Evolutionary conservation across 805 yeast genomes (phyloP).

Genomic region (Suhomyces sp.): DNA sequence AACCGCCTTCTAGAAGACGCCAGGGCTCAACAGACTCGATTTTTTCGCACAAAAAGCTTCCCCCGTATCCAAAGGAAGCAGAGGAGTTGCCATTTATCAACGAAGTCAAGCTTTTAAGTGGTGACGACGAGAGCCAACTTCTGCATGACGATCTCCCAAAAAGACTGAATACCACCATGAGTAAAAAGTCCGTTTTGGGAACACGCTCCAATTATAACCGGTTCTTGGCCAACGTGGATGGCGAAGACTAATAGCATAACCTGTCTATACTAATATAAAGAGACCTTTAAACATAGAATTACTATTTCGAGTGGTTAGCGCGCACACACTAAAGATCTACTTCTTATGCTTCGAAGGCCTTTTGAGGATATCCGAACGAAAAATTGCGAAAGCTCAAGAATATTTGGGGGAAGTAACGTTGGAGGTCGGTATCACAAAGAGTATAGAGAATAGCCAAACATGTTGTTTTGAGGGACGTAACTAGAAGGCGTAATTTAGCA

Average conservation of each 20-base stretch:
- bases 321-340: too few relatives aligned
- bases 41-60: conserved; percentile 14
- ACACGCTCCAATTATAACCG: conserved; percentile 38
- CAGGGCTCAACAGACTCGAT: conserved; percentile 6
- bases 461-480: too few relatives aligned
- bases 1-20: background rate
- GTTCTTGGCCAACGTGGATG: conserved; percentile 32
- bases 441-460: too few relatives aligned
- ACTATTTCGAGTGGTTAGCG: too few relatives aligned
- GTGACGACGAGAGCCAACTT: conserved; percentile 7
- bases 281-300: too few relatives aligned
- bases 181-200: conserved; percentile 37
- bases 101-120: conserved; percentile 27
- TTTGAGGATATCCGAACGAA: too few relatives aligned
- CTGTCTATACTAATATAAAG: background rate
- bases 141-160: conserved; percentile 4
- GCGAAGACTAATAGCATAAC: conserved; percentile 3
- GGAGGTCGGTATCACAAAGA: too few relatives aligned
- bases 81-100: conserved; percentile 39
- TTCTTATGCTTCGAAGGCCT: too few relatives aligned
- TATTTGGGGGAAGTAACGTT: too few relatives aligned
- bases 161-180: conserved; percentile 29
- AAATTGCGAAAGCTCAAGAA: too few relatives aligned
- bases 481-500: too few relatives aligned
- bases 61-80: conserved; percentile 16